Percentiles rank a stretch among this genome's conserved stretches.
These are phyloP conservation scores for Helminthosporium solani DNA, from an alignment of 2,329 filamentous ascomycete species.

Conservation along the genomic window DNA sequence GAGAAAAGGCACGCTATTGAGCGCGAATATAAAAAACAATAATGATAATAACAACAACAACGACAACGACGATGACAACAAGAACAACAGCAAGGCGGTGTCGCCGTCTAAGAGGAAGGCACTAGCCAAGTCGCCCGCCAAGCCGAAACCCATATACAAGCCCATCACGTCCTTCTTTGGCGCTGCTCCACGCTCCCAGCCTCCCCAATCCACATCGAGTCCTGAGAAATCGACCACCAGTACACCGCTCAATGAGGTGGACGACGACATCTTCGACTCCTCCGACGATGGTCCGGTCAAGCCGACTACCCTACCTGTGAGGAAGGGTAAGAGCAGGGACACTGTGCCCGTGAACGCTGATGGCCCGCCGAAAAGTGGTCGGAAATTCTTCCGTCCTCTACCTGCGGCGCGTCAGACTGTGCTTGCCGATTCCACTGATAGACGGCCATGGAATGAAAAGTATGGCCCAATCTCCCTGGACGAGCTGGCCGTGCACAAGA, in stretches of 20 bases:
- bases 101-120: slow-evolving; percentile 24
- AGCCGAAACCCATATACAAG: slow-evolving; percentile 42
- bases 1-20: slow-evolving; percentile 30
- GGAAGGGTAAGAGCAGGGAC: slow-evolving; percentile 31
- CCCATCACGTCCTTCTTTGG: slow-evolving; percentile 54
- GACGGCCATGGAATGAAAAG: slow-evolving; percentile 81
- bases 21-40: slow-evolving; percentile 21
- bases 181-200: slow-evolving; percentile 43
- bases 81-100: slow-evolving; percentile 21
- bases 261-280: slow-evolving; percentile 38
- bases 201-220: slow-evolving; percentile 42
- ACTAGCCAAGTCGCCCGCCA: slow-evolving; percentile 36
- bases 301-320: slow-evolving; percentile 28
- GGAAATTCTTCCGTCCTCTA: slow-evolving; percentile 48
- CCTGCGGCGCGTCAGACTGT: slow-evolving; percentile 31
- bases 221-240: slow-evolving; percentile 36
- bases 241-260: slow-evolving; percentile 30
- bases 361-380: slow-evolving; percentile 33
- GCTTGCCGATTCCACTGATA: slow-evolving; percentile 50
- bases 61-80: too few species aligned
- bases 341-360: slow-evolving; percentile 19
- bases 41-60: too few species aligned
- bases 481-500: slow-evolving; percentile 92
- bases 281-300: slow-evolving; percentile 31
- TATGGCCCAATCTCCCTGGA: slow-evolving; percentile 74